A percentile compares a stretch with the other conserved stretches of the same genome.
Conservation (phyloP, 2,329 filamentous ascomycete genomes). For the Polychaeton citri region DNA sequence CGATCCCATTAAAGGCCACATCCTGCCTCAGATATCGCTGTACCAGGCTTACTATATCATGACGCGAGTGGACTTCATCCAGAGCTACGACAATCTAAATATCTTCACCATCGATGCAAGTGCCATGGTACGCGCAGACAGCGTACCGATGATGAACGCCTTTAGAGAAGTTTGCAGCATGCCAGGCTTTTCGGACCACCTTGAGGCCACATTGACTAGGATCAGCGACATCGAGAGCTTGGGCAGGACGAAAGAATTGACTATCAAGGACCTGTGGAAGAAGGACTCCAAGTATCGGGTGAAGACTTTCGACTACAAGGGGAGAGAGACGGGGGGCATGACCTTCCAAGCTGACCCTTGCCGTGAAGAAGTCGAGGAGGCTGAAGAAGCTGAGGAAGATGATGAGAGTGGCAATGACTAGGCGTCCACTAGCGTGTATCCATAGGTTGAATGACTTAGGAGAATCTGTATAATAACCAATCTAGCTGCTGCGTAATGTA, state of each 20-base stretch:
- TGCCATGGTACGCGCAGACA: constrained; percentile 80
- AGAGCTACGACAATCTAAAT: constrained; percentile 83
- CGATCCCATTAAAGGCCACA: constrained; percentile 53
- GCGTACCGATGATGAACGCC: constrained; percentile 89
- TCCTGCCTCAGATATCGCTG: constrained; percentile 67
- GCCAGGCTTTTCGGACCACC: constrained; percentile 65
- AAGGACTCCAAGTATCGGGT: constrained; percentile 63
- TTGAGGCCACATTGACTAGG: constrained; percentile 70
- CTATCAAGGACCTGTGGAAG: constrained; percentile 84
- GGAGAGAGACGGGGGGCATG: constrained; percentile 27
- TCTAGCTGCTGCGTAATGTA: too few species aligned
- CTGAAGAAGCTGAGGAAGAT: constrained; percentile 11
- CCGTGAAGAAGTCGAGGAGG: constrained; percentile 2
- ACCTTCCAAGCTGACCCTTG: background rate
- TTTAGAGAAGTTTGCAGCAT: constrained; percentile 71
- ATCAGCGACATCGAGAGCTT: constrained; percentile 90
- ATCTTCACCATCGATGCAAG: constrained; percentile 85
- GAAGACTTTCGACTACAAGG: constrained; percentile 33
- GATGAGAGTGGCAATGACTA: constrained; percentile 11
- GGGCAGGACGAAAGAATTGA: constrained; percentile 84
- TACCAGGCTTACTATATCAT: constrained; percentile 82
- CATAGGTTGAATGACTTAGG: background rate
- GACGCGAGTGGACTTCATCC: constrained; percentile 91
- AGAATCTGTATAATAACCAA: background rate
- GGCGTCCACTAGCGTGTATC: constrained; percentile 2